Evolutionary conservation across 169 alveolate species (phyloP).

Genomic region (Theileria parva): DNA sequence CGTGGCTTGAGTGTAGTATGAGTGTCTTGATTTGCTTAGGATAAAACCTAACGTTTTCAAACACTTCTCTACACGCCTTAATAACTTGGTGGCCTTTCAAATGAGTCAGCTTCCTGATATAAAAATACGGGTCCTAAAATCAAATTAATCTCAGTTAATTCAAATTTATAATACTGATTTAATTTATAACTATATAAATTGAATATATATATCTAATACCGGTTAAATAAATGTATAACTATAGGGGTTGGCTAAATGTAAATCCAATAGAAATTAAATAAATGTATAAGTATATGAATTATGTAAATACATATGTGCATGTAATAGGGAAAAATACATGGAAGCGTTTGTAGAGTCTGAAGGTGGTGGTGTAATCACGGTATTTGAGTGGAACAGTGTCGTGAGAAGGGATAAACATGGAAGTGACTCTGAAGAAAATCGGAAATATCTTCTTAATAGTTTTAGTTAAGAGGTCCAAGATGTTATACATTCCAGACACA

Average conservation of each 20-base stretch:
- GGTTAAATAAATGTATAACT: too few relatives aligned
- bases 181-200: too few relatives aligned
- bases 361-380: background rate
- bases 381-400: background rate
- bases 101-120: constrained; percentile 29
- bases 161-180: background rate
- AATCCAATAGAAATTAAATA: too few relatives aligned
- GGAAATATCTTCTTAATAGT: constrained; percentile 39
- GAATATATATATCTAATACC: too few relatives aligned
- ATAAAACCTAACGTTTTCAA: constrained; percentile 25
- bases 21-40: constrained; percentile 54
- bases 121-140: constrained; percentile 42
- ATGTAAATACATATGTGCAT: too few relatives aligned
- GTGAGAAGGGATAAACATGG: constrained; percentile 32
- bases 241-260: too few relatives aligned
- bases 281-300: background rate
- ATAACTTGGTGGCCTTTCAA: constrained; percentile 39
- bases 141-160: background rate
- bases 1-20: constrained; percentile 52
- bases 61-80: constrained; percentile 50
- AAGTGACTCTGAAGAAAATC: constrained; percentile 23
- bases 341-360: constrained; percentile 9
- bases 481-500: constrained; percentile 66
- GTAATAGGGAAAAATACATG: constrained; percentile 18
- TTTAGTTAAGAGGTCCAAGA: constrained; percentile 21